Evolutionary conservation across 2,329 filamentous ascomycete species (phyloP), one percentile per base, ranked within the genome.

Genomic region (Venturia aucupariae): DNA sequence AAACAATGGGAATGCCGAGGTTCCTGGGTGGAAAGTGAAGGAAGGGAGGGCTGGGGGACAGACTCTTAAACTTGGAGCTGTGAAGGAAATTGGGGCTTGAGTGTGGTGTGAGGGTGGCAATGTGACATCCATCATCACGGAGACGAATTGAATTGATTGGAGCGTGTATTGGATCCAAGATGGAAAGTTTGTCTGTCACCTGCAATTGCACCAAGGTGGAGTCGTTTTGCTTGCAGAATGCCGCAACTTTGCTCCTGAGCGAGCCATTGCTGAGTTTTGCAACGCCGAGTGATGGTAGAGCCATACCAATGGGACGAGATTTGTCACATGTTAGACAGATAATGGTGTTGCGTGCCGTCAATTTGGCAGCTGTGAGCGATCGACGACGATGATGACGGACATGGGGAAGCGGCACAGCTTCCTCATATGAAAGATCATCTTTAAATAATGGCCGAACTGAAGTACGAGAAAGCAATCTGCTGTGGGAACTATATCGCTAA

Each of bases 1-100:
- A 24, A 55, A 32, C 10, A 17, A 30, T 17, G 27, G 17, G 4
- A 83, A 86, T 67, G 80, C 83, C 0, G 83, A 84, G 55, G 86
- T 92, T 44, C 87, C 89, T 0, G 90, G 90, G 0, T 94, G 89
- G 90, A 89, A 92, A 10, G 83, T 69, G 66, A 72, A 72, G 61
- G 69, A 66, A 24, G 42, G 46, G 39, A 60, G 32, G 22, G 22
- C 46, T 51, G 46, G 46, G 4, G 46, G 46, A 4, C 46, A 51
- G 46, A 51, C 46, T 3, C 27, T 27, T 15, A 22, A 51, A 10
- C 24, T 51, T 13, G 46, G 46, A 6, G n/a, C 46, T 51, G 46
- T 51, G 10, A 51, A 51, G 46, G 46, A 51, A 15, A 22, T 51
- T 51, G 46, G 46, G 13, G 13, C 22, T 51, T 51, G 46, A 51